Base-by-base conservation (phyloP, 257 asterid genomes). In the Cordia subcordata region DNA sequence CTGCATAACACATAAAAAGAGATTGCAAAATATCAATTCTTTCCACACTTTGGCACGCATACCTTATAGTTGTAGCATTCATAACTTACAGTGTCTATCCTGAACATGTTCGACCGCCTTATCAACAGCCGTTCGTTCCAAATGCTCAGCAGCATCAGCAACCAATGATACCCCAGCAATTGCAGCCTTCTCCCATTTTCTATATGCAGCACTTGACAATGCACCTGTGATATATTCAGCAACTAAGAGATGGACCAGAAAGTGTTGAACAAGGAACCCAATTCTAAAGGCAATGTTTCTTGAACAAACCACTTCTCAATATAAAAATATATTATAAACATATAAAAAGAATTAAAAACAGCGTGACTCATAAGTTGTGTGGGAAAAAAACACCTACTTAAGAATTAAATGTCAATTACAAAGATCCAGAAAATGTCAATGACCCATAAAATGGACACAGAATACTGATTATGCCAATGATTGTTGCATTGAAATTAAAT, bases 181-280 rank as follows among this genome's bases (percentile, higher is more conserved):
- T 63, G 99, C 99, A 77, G 97, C 99, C 68, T 87, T 90, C 85
- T 93, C 99, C 99, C 99, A 93, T 77, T 84, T 83, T 81, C 83
- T 90, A 74, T 83, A 93, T 35, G 99, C 97, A 75, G 96, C 86
- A 62, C 83, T 61, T 37, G 97, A 79, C 60, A 72, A 82, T 68
- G 75, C 74, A 64, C 84, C 94, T 85, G 67, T 58, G 49, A 69
- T 13, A 66, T 27, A 66, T 74, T 65, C 45, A 67, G 57, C 57
- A 39, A 67, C 57, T 21, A 49, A n/a, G 15, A 66, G 53, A 22
- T 13, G 45, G 42, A 60, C 61, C 33, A 62, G 42, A 16, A 63
- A 16, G 21, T n/a, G 12, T 8, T 8, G 33, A 16, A 38, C 47
- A 5, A 33, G 38, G 20, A 11, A 55, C 40, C 33, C 53, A 53